Conservation (phyloP, 805 yeast species). For the Pichia kluyveri region DNA sequence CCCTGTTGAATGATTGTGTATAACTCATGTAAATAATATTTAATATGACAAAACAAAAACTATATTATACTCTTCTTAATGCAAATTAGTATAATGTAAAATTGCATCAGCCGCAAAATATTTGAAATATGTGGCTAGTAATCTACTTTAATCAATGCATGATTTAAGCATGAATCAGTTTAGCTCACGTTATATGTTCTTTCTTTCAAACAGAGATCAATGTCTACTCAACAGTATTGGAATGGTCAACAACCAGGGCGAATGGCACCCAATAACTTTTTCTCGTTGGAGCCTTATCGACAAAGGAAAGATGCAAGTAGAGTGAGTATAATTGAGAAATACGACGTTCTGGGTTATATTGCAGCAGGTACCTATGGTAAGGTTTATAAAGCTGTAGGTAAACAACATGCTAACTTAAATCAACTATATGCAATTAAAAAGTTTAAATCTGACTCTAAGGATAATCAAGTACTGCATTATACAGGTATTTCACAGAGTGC, state of each 20-base stretch:
- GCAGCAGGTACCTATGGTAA: conserved; percentile 98
- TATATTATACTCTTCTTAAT: too few relatives aligned
- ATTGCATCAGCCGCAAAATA: too few relatives aligned
- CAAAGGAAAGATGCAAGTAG: conserved; percentile 56
- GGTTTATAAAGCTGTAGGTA: conserved; percentile 77
- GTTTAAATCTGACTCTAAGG: conserved; percentile 89
- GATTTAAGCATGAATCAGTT: too few relatives aligned
- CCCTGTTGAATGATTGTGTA: too few relatives aligned
- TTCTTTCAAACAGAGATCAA: too few relatives aligned
- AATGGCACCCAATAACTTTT: conserved; percentile 46
- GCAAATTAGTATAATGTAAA: too few relatives aligned
- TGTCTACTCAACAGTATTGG: conserved; percentile 8
- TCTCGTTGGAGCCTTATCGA: conserved; percentile 51
- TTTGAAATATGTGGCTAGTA: too few relatives aligned
- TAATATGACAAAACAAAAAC: too few relatives aligned
- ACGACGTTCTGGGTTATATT: conserved; percentile 86
- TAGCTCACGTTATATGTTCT: too few relatives aligned
- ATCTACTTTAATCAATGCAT: too few relatives aligned
- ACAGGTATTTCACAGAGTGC: conserved; percentile 96
- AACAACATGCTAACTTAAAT: conserved; percentile 18
- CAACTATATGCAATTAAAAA: conserved; percentile 80
- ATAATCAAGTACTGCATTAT: conserved; percentile 72
- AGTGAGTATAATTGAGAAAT: conserved; percentile 70
- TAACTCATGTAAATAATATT: too few relatives aligned
- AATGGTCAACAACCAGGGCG: conserved; percentile 16